phyloP scores from a whole-genome alignment of 306 rosid species.

The Albizia julibrissin region DNA sequence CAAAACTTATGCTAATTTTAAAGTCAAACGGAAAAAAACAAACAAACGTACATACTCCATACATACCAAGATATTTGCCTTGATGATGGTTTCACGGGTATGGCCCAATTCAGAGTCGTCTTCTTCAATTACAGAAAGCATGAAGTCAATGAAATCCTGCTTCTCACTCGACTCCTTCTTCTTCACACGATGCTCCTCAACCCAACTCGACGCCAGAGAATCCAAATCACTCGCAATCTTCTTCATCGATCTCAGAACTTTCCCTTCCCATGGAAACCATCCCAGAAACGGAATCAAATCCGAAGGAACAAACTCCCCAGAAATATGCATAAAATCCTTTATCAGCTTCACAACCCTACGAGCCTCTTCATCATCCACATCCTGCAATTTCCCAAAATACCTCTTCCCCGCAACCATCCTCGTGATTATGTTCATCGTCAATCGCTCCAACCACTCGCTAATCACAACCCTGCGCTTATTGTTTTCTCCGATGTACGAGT shows the following conservation, averaged over 20 bases:
- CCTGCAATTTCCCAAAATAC: conserved; percentile 43
- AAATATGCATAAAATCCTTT: conserved; percentile 47
- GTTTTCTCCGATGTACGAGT: neutral
- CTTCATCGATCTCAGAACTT: conserved; percentile 49
- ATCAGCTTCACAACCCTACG: conserved; percentile 44
- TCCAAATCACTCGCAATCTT: conserved; percentile 52
- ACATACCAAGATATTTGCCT: conserved; percentile 45
- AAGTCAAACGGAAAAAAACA: neutral
- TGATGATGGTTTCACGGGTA: conserved; percentile 50
- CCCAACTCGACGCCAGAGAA: conserved; percentile 42
- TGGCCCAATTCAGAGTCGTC: conserved; percentile 37
- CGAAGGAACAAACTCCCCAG: conserved; percentile 46
- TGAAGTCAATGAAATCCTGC: conserved; percentile 57
- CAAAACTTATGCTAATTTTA: too few species aligned
- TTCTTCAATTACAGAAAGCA: conserved; percentile 50
- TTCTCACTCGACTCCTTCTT: conserved; percentile 3
- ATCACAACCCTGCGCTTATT: conserved; percentile 33
- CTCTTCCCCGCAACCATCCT: conserved; percentile 55
- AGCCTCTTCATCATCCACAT: conserved; percentile 45
- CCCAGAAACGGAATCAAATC: conserved; percentile 53
- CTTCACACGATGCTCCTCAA: conserved; percentile 47
- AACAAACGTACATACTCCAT: too few species aligned
- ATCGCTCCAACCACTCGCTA: conserved; percentile 46
- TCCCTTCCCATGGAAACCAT: conserved; percentile 44
- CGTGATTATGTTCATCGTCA: conserved; percentile 46